Conservation (phyloP, 495 filamentous ascomycete species). For the Penicillium cataractarum region DNA sequence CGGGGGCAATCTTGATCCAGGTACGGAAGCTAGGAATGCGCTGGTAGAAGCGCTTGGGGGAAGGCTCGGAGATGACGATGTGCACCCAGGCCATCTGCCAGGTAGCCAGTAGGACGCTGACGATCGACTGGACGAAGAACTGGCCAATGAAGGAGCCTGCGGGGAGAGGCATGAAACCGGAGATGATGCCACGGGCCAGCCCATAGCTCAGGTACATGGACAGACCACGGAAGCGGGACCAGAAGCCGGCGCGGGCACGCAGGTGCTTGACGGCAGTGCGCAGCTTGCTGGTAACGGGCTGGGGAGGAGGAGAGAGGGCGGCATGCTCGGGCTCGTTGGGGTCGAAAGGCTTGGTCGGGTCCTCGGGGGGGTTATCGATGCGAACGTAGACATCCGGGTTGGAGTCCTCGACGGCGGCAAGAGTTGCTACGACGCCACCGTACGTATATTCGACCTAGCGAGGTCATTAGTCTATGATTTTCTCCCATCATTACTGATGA, state of each 20-base stretch:
- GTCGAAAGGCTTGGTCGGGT: conserved; percentile 39
- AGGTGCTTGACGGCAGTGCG: conserved; percentile 61
- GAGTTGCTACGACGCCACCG: conserved; percentile 57
- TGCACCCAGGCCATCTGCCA: conserved; percentile 62
- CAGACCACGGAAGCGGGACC: conserved; percentile 62
- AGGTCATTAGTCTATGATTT: neutral
- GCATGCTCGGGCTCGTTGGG: conserved; percentile 37
- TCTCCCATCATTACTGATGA: neutral
- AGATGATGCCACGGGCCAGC: conserved; percentile 34
- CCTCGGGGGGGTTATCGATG: conserved; percentile 38
- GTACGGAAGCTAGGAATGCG: conserved; percentile 50
- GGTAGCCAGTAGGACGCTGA: conserved; percentile 50
- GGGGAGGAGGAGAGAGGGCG: conserved; percentile 19
- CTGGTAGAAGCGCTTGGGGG: conserved; percentile 52
- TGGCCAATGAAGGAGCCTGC: conserved; percentile 34
- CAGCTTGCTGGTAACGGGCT: conserved; percentile 64
- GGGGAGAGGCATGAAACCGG: conserved; percentile 31
- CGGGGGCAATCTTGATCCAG: conserved; percentile 56
- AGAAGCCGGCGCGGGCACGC: conserved; percentile 54
- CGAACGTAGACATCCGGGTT: conserved; percentile 59
- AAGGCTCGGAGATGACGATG: conserved; percentile 61
- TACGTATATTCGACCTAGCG: conserved; percentile 60
- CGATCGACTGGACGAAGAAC: conserved; percentile 42
- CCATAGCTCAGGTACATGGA: conserved; percentile 37
- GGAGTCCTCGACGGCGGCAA: conserved; percentile 65